Base-by-base conservation (phyloP, 371 early-diverging fungal species). In the Mortierella sp. region DNA sequence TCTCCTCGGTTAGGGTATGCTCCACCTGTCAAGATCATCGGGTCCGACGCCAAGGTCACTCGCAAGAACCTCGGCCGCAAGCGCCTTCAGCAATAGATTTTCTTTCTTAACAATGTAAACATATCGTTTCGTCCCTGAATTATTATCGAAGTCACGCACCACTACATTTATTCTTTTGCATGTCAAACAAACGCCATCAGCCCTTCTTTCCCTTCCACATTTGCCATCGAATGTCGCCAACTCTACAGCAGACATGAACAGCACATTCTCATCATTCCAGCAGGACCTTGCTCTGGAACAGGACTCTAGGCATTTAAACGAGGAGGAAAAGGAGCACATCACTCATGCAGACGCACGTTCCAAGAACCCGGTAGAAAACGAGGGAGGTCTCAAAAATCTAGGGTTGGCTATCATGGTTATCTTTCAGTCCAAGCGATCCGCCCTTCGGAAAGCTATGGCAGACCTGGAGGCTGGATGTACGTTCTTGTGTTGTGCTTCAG, bases 11-110 rank as follows among this genome's bases (percentile, higher is more conserved):
- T 75, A 54, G 82, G 80, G 24, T 76, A 73, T 63, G 70, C 79
- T 6, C 78, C 81, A 3, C 70, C 79, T 0, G 58, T 75, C 45
- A 84, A 80, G 74, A 84, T 85, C 70, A 81, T 81, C 38, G 85
- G 85, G 16, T 71, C 85, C 5, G 82, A 85, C 26, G 82, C 85
- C 57, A 85, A 85, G 47, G 76, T 79, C 13, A 79, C 82, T 16
- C 76, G 85, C 31, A 85, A 85, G 70, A 85, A 85, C 63, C 82
- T 85, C 19, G 80, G 82, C 21, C 76, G 85, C 19, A 85, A 85
- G 63, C 74, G 85, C 6, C 72, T 81, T 1, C 80, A 77, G 38
- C 60, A 45, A 77, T 72, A 55, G 60, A 42, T 63, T 63, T 63
- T 34, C 21, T 34, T 16, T 19, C 2, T 13, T 19, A 31, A 34